Percentiles rank a stretch among this genome's conserved stretches.
Conservation (phyloP, 2,329 filamentous ascomycete species). For the Claviceps africana region DNA sequence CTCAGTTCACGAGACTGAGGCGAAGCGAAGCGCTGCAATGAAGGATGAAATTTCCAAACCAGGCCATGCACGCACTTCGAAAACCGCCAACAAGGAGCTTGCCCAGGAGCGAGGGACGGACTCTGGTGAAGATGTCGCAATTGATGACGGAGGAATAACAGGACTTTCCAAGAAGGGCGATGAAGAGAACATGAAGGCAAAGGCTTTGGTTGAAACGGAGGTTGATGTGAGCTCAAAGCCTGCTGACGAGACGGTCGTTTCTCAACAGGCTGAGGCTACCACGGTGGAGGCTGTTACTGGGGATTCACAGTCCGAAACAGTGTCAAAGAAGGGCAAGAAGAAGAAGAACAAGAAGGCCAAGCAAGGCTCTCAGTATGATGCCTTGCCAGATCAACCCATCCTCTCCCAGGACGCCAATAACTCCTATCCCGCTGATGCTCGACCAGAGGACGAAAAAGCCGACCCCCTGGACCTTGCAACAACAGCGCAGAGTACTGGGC, state of each 20-base stretch:
- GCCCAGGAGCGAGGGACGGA: constrained; percentile 1
- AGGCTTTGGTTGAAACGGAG: constrained; percentile 5
- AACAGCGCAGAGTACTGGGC: constrained; percentile 5
- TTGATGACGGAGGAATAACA: constrained; percentile 4
- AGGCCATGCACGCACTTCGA: neutral
- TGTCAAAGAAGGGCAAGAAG: constrained; percentile 17
- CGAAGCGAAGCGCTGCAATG: neutral
- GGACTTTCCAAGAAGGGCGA: constrained; percentile 16
- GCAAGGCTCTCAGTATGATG: constrained; percentile 2
- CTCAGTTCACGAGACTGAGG: neutral
- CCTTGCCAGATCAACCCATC: constrained; percentile 2
- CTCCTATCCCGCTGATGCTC: constrained; percentile 5
- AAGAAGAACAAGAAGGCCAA: constrained; percentile 13
- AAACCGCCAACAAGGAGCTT: neutral
- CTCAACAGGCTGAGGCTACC: constrained; percentile 6
- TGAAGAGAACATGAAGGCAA: constrained; percentile 16
- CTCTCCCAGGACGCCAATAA: constrained; percentile 4
- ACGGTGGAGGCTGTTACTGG: constrained; percentile 3
- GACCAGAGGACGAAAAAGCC: constrained; percentile 7
- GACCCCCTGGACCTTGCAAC: constrained; percentile 6
- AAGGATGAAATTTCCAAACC: neutral
- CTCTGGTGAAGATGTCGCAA: constrained; percentile 2
- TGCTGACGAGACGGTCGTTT: constrained; percentile 4
- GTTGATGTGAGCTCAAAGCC: constrained; percentile 7
- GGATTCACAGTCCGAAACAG: constrained; percentile 5